Evolutionary conservation across 176 grass and related monocot species (phyloP), one percentile per base, ranked within the genome.

Genomic region (Bonia amplexicaulis): DNA sequence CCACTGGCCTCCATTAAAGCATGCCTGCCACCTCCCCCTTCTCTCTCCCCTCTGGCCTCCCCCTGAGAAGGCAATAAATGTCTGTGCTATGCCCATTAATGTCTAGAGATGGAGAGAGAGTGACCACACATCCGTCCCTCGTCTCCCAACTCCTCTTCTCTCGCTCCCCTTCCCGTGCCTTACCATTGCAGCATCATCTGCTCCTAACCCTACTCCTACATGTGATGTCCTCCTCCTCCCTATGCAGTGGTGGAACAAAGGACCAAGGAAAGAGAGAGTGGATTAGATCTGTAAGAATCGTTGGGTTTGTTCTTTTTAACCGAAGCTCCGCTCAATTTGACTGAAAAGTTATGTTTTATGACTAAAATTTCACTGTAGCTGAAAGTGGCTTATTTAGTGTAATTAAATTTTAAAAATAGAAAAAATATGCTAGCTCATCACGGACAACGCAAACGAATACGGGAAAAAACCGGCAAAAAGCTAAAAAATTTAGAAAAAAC

Each of bases 11-110:
- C 84, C 86, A 91, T 85, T 93, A 88, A 93, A 75, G 51, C 76
- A 73, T 80, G 78, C 81, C 85, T 83, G 88, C 79, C 83, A 89
- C 85, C 91, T 66, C 52, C 26, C 35, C 17, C 71, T 23, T 17
- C 51, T 19, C 58, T 25, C 69, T 14, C 29, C 10, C 33, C 61
- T 69, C 57, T 61, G 82, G 73, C 76, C 55, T 17, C 67, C 55
- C 67, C 78, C 84, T 73, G 47, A 66, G 47, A 45, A 29, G 45
- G 48, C 74, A 82, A 82, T 93, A 59, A 93, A 91, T 89, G 84
- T 80, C 85, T 86, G 74, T 45, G 88, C 75, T 59, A 84, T 44
- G 85, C 88, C 78, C 86, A 89, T 89, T 79, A 91, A 93, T 93
- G 74, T 86, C 55, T 19, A 66, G 77, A 81, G 77, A 86, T 55